Percentiles rank a stretch among this genome's conserved stretches.
phyloP scores from a whole-genome alignment of 148 eudicot species.

The Talinum fruticosum region DNA sequence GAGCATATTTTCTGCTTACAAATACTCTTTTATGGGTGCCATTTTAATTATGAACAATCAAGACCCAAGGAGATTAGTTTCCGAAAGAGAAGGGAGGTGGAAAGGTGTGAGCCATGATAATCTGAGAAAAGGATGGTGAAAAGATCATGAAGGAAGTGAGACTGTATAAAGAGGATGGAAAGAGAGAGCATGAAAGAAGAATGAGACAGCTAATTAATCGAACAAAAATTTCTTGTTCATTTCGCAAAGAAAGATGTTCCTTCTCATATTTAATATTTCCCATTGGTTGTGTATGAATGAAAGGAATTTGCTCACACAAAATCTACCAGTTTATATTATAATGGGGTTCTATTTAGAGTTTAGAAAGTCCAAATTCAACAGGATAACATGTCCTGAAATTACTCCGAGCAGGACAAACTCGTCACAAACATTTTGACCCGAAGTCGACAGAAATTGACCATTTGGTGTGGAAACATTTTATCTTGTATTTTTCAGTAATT shows the following conservation, averaged over 20 bases:
- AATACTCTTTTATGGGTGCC: neutral
- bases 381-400: too few species aligned
- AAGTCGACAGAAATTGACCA: too few species aligned
- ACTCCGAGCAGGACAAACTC: too few species aligned
- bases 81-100: neutral
- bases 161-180: neutral
- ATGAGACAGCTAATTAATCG: neutral
- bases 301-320: neutral
- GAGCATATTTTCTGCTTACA: neutral
- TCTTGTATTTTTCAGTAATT: too few species aligned
- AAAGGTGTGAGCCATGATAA: too few species aligned
- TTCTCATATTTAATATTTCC: neutral
- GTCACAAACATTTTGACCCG: too few species aligned
- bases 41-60: too few species aligned
- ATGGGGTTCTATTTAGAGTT: too few species aligned
- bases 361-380: too few species aligned
- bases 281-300: neutral
- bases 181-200: neutral
- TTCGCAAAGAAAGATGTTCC: neutral
- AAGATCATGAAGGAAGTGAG: neutral
- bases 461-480: too few species aligned
- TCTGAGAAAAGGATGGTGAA: neutral
- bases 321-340: neutral
- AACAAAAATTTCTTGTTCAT: neutral
- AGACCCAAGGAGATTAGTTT: neutral